phyloP scores from a whole-genome alignment of 202 grass and related monocot species.

The Setaria italica region DNA sequence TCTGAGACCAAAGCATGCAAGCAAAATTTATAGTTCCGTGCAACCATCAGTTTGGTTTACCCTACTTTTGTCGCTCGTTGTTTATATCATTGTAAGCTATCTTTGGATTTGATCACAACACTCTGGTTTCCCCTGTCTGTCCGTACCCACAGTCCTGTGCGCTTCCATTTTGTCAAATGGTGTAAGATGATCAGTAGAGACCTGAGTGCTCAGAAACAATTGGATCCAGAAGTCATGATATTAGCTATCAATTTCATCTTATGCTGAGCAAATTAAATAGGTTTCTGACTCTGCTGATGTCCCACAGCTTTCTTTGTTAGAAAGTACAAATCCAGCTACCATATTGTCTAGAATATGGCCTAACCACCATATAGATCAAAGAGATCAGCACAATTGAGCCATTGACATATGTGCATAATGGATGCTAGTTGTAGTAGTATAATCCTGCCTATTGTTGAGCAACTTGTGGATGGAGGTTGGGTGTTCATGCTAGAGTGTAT shows the following conservation, averaged over 20 bases:
- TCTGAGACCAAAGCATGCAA: not conserved
- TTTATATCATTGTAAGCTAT: conserved; percentile 19
- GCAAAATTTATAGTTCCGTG: conserved; percentile 19
- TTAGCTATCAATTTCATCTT: not conserved
- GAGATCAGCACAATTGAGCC: not conserved
- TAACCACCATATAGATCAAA: not conserved
- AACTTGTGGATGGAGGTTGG: not conserved
- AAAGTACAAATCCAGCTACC: not conserved
- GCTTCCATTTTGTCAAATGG: not conserved
- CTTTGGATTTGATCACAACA: not conserved
- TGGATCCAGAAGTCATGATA: not conserved
- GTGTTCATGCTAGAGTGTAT: not conserved
- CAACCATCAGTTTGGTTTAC: conserved; percentile 7
- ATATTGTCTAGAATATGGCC: not conserved
- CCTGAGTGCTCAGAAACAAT: not conserved
- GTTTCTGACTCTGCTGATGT: not conserved
- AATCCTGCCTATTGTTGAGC: not conserved
- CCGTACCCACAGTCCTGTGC: not conserved
- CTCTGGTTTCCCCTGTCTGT: too few relatives aligned
- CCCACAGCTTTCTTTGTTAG: not conserved
- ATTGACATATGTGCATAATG: not conserved
- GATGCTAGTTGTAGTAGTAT: not conserved
- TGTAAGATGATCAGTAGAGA: not conserved
- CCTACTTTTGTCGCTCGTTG: not conserved
- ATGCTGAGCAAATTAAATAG: not conserved